Evolutionary conservation across 441 rosid genomes (phyloP).

Genomic region (Erodium moschatum): DNA sequence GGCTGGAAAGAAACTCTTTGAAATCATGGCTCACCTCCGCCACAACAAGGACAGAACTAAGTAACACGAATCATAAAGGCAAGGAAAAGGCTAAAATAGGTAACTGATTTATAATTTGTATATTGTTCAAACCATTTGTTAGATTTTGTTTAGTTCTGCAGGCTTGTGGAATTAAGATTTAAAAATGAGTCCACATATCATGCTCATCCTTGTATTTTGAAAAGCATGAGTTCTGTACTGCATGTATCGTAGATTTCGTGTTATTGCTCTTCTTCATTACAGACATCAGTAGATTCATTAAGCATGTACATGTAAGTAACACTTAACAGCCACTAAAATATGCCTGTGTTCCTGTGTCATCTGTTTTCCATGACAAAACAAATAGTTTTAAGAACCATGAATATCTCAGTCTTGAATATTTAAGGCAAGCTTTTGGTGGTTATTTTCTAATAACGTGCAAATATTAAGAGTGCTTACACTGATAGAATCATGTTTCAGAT

Average conservation of each 20-base stretch:
- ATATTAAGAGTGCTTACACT: conserved; percentile 9
- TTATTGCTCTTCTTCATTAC: neutral
- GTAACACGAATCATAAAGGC: conserved; percentile 21
- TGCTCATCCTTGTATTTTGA: neutral
- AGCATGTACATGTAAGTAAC: neutral
- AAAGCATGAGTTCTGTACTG: conserved; percentile 4
- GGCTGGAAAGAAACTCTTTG: conserved; percentile 47
- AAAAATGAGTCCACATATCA: neutral
- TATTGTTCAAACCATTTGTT: conserved; percentile 4
- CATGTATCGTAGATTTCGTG: neutral
- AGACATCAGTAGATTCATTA: neutral
- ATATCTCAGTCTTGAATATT: neutral
- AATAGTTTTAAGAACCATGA: conserved; percentile 1
- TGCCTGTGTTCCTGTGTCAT: conserved; percentile 1
- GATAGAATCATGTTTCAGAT: conserved; percentile 33
- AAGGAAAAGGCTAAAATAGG: conserved; percentile 34
- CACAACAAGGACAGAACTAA: conserved; percentile 33
- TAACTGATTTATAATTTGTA: conserved; percentile 21
- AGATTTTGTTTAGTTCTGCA: neutral
- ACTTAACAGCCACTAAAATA: neutral
- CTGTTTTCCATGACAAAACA: neutral
- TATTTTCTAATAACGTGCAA: neutral
- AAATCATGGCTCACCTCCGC: conserved; percentile 70
- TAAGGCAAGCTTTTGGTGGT: neutral
- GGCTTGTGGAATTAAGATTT: neutral